phyloP scores from a whole-genome alignment of 2,329 filamentous ascomycete species.

The Cordyceps pruinosa region DNA sequence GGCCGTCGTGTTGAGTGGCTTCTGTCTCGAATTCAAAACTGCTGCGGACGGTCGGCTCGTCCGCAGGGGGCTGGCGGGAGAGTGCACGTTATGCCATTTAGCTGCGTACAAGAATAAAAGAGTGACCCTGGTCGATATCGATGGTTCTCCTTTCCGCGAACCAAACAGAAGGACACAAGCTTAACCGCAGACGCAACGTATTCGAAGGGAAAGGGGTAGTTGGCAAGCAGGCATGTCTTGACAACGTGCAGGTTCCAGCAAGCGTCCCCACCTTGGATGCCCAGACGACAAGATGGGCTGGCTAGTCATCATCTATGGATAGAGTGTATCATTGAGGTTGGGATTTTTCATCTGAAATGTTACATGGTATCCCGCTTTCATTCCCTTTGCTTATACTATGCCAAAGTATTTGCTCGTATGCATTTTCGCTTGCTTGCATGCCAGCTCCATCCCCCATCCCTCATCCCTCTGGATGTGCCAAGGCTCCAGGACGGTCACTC shows the following conservation, averaged over 20 bases:
- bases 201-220: background rate
- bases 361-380: background rate
- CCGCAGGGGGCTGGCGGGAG: conserved; percentile 2
- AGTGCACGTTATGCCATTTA: conserved; percentile 9
- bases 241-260: background rate
- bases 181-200: background rate
- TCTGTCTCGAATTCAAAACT: background rate
- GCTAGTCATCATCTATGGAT: background rate
- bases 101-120: background rate
- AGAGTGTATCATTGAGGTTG: background rate
- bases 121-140: background rate
- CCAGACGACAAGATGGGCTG: too few relatives aligned
- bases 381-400: background rate
- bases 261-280: conserved; percentile 1
- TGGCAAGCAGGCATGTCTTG: background rate
- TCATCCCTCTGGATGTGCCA: too few relatives aligned
- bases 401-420: too few relatives aligned
- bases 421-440: too few relatives aligned
- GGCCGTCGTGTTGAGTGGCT: background rate
- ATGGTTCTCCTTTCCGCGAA: background rate
- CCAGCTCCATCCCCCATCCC: too few relatives aligned
- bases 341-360: too few relatives aligned
- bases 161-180: background rate
- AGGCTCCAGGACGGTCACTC: too few relatives aligned
- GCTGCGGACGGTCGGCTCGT: conserved; percentile 7